Conservation (phyloP, 371 early-diverging fungal genomes). For the Mucor saturninus region DNA sequence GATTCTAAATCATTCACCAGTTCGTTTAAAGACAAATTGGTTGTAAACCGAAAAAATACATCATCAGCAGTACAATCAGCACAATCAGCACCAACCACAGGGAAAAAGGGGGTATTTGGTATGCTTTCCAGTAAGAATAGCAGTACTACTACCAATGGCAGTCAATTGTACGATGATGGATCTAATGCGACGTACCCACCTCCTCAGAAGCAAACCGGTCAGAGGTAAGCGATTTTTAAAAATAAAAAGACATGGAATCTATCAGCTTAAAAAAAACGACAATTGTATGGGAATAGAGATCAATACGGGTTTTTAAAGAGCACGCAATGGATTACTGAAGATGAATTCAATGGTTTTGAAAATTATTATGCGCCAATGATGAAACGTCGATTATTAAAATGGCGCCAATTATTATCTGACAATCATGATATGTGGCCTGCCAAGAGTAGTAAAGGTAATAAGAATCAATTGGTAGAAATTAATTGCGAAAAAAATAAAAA, state of each 20-base stretch:
- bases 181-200: slow-evolving; percentile 27
- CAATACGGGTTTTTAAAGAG: slow-evolving; percentile 71
- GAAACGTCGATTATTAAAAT: slow-evolving; percentile 62
- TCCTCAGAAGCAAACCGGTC: slow-evolving; percentile 25
- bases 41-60: background rate
- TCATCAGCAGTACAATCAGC: background rate
- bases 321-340: slow-evolving; percentile 63
- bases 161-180: slow-evolving; percentile 32
- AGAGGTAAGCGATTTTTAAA: slow-evolving; percentile 13
- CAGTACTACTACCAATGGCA: slow-evolving; percentile 11
- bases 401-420: slow-evolving; percentile 63
- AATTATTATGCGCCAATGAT: slow-evolving; percentile 62
- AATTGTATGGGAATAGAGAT: slow-evolving; percentile 43
- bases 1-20: slow-evolving; percentile 11
- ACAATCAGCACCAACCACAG: too few relatives aligned
- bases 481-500: background rate
- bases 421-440: slow-evolving; percentile 61
- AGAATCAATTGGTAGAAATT: too few relatives aligned
- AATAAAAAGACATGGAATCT: too few relatives aligned
- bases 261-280: too few relatives aligned
- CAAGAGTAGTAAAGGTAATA: slow-evolving; percentile 62
- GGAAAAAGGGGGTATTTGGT: slow-evolving; percentile 13
- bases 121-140: slow-evolving; percentile 13
- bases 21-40: slow-evolving; percentile 14
- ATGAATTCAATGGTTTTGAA: slow-evolving; percentile 64